These are phyloP conservation scores for Monascus ruber DNA, from an alignment of 2,329 filamentous ascomycete species.

Conservation along the genomic window DNA sequence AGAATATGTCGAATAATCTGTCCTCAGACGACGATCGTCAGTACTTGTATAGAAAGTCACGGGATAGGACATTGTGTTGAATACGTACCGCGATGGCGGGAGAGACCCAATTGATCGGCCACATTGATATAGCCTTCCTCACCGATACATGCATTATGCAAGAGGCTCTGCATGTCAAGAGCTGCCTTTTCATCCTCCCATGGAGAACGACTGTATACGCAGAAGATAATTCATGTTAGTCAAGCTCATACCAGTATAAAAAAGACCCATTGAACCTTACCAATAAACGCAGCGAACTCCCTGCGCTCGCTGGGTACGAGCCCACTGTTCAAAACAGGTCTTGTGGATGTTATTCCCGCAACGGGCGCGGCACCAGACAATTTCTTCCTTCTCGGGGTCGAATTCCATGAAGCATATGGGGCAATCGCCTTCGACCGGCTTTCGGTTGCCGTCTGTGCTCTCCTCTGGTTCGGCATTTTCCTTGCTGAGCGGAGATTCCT, in stretches of 20 bases:
- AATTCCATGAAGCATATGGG: constrained; percentile 52
- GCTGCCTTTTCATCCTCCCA: constrained; percentile 26
- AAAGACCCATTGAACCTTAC: constrained; percentile 14
- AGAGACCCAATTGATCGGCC: constrained; percentile 30
- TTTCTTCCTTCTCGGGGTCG: constrained; percentile 33
- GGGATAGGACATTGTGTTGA: constrained; percentile 1
- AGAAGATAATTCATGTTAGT: background rate
- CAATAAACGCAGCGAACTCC: constrained; percentile 36
- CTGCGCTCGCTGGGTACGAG: constrained; percentile 18
- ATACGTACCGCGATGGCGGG: constrained; percentile 25
- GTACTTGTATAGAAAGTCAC: background rate
- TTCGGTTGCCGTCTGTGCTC: constrained; percentile 40
- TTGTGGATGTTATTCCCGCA: constrained; percentile 56
- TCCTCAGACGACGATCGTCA: constrained; percentile 1
- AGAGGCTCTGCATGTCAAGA: constrained; percentile 20
- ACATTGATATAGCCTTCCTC: constrained; percentile 37
- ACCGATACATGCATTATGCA: constrained; percentile 14
- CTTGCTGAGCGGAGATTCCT: constrained; percentile 40
- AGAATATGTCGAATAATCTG: constrained; percentile 33
- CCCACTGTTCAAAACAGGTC: constrained; percentile 46
- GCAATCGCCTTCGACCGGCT: constrained; percentile 50
- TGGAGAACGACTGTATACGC: constrained; percentile 22
- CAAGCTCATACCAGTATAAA: background rate
- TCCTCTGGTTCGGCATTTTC: constrained; percentile 25
- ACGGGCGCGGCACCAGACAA: constrained; percentile 47